Base-by-base conservation (phyloP, 768 basidiomycete species). In the Brasilioporus rufonigricans region DNA sequence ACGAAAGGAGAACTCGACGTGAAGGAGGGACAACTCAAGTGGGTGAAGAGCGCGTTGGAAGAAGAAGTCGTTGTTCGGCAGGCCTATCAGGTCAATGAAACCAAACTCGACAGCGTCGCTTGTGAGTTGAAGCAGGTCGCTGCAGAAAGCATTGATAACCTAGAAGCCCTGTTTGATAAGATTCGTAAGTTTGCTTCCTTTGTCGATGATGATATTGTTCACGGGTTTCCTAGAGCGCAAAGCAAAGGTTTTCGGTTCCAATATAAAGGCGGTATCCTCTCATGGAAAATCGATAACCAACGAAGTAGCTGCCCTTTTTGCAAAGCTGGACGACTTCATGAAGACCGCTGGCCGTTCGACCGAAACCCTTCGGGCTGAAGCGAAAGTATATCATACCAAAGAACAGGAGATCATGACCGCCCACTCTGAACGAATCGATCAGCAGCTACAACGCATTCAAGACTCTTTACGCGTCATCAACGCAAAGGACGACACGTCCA, bases 21-120 rank as follows among this genome's bases (percentile, higher is more conserved):
- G 41, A 85, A 77, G 55, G 78, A 83, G 52, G 74, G 65, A 1
- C 84, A 91, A 61, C 71, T 97, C 61, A 77, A 76, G 48, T 73
- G 68, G 26, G 79, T 78, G n/a, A 83, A 80, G 54, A 67, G 63
- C 5, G 81, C 85, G 11, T 73, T 95, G 44, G 86, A 91, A 60
- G 90, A 95, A 58, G 93, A 98, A 70, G 74, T 79, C 35, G 73
- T 89, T 27, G 82, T 98, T 18, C 79, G 91, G 33, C 78, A 87
- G 60, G 90, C 89, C 0, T 86, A 90, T 70, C 84, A 89, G 65
- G 74, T 79, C 46, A 92, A 85, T 7, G 95, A 98, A 70, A 72
- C 69, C 18, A 73, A 72, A 46, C 68, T 97, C 43, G 83, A 96
- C 61, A 72, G 70, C n/a, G 84, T 95, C 5, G 94, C 95, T 0